Evolutionary conservation across 2,329 filamentous ascomycete species (phyloP).

Genomic region (Raffaelea deltoideospora): DNA sequence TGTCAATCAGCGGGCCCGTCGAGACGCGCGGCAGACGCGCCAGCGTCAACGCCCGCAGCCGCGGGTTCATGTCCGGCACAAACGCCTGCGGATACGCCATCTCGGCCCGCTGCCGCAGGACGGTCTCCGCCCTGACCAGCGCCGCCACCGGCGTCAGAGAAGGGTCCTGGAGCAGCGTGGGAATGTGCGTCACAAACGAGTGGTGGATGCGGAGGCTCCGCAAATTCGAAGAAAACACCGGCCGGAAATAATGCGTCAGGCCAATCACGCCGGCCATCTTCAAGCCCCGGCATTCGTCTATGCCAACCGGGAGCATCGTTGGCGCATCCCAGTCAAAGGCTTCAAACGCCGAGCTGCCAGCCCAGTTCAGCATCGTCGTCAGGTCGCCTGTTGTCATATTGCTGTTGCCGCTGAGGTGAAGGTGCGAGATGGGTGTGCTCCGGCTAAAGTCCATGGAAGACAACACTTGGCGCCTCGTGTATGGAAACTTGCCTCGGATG

Average conservation of each 20-base stretch:
- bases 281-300: constrained; percentile 4
- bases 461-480: too few species aligned
- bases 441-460: constrained; percentile 12
- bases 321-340: constrained; percentile 35
- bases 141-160: constrained; percentile 20
- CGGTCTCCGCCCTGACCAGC: constrained; percentile 28
- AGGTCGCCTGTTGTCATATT: too few species aligned
- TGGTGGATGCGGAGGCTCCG: constrained; percentile 40
- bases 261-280: constrained; percentile 27
- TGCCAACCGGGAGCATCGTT: constrained; percentile 13
- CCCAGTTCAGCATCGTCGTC: too few species aligned
- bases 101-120: constrained; percentile 25
- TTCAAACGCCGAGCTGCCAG: too few species aligned
- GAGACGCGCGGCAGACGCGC: constrained; percentile 39
- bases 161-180: constrained; percentile 25
- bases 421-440: constrained; percentile 25
- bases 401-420: constrained; percentile 34
- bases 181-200: constrained; percentile 41
- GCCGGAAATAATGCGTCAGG: constrained; percentile 31
- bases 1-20: constrained; percentile 30
- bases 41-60: constrained; percentile 35
- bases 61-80: constrained; percentile 40
- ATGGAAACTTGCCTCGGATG: neutral
- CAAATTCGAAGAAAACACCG: constrained; percentile 37
- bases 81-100: constrained; percentile 32